Conservation (phyloP, 495 filamentous ascomycete genomes). For the Podospora fimiseda region DNA sequence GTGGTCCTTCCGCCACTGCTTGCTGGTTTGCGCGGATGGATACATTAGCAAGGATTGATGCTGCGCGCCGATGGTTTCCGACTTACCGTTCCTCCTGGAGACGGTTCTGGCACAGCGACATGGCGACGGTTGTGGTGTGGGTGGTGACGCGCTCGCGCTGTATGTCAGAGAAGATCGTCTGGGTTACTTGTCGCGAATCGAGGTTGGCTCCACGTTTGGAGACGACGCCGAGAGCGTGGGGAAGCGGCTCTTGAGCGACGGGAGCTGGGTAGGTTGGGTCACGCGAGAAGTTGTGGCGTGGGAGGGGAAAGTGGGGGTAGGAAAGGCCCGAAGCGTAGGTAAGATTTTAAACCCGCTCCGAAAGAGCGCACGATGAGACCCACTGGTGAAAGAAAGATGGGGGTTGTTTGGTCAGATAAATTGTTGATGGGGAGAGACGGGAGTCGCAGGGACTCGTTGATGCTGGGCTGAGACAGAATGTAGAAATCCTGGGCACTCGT, state of each 20-base stretch:
- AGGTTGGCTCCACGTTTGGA: background rate
- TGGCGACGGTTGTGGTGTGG: conserved; percentile 33
- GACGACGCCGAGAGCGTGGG: conserved; percentile 14
- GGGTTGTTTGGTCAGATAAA: background rate
- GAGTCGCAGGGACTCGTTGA: background rate
- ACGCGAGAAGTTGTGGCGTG: conserved; percentile 9
- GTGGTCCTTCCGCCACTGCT: conserved; percentile 94
- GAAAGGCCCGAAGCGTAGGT: conserved; percentile 15
- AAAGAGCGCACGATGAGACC: background rate
- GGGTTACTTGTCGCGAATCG: background rate
- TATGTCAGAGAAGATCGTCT: background rate
- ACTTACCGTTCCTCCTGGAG: conserved; percentile 84
- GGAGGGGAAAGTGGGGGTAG: conserved; percentile 10
- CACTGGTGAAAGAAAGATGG: background rate
- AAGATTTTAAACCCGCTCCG: conserved; percentile 11
- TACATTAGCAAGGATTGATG: background rate
- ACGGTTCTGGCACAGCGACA: conserved; percentile 85
- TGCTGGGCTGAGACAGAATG: background rate
- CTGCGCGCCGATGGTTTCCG: conserved; percentile 1
- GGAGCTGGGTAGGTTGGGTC: conserved; percentile 12
- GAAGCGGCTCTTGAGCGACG: conserved; percentile 10
- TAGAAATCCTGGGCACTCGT: background rate
- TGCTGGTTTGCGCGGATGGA: conserved; percentile 45
- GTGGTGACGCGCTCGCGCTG: background rate
- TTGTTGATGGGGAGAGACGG: conserved; percentile 1